A percentile compares a stretch with the other conserved stretches of the same genome.
Evolutionary conservation across 83 land plant genomes (phyloP).

Genomic region (Picea engelmannii): DNA sequence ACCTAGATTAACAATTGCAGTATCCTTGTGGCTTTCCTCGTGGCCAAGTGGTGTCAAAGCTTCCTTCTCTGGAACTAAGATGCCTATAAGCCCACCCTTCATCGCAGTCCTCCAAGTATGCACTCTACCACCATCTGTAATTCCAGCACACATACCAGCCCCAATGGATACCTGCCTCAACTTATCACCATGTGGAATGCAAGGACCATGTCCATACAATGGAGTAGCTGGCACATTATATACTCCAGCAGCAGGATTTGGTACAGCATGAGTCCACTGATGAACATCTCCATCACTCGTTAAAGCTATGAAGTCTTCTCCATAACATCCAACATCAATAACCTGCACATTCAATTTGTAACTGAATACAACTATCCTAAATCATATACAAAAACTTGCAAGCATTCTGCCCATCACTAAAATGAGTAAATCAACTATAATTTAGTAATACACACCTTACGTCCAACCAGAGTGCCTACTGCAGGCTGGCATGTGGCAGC

Average conservation of each 20-base stretch:
- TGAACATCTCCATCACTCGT: slow-evolving; percentile 51
- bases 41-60: slow-evolving; percentile 41
- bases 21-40: slow-evolving; percentile 23
- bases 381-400: neutral
- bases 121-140: slow-evolving; percentile 32
- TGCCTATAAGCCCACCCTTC: slow-evolving; percentile 36
- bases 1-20: slow-evolving; percentile 25
- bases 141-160: slow-evolving; percentile 43
- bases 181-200: slow-evolving; percentile 29
- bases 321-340: slow-evolving; percentile 47
- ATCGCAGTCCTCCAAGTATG: slow-evolving; percentile 42
- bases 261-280: slow-evolving; percentile 46
- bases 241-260: slow-evolving; percentile 44
- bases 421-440: neutral
- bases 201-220: slow-evolving; percentile 33
- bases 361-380: neutral
- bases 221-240: slow-evolving; percentile 44
- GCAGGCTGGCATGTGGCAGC: slow-evolving; percentile 42
- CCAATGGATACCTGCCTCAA: slow-evolving; percentile 44
- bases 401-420: neutral
- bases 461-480: slow-evolving; percentile 43
- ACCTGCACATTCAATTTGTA: slow-evolving; percentile 27
- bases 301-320: slow-evolving; percentile 43
- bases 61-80: slow-evolving; percentile 26
- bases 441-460: slow-evolving; percentile 29